Percentiles rank a stretch among this genome's conserved stretches.
These are phyloP conservation scores for Epichloe coenophiala DNA, from an alignment of 2,329 filamentous ascomycete species.

Conservation along the genomic window DNA sequence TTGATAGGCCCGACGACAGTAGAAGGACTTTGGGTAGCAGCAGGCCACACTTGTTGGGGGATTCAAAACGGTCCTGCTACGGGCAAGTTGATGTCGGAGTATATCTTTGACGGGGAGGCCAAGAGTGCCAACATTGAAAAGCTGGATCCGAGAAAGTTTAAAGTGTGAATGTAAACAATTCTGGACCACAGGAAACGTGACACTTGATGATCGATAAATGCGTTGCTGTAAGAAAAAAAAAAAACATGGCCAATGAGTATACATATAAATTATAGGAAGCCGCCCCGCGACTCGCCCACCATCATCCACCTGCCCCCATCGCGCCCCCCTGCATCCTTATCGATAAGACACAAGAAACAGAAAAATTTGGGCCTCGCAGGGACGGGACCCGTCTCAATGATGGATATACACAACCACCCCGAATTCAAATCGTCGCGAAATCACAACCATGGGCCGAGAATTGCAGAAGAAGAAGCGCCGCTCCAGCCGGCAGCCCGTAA, in stretches of 20 bases:
- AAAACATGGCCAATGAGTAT: too few species aligned
- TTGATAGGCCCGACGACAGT: conserved; percentile 64
- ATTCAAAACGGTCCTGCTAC: conserved; percentile 93
- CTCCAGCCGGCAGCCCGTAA: conserved; percentile 52
- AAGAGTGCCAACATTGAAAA: conserved; percentile 52
- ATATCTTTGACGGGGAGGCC: conserved; percentile 59
- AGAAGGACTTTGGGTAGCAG: conserved; percentile 64
- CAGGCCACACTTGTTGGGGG: conserved; percentile 95
- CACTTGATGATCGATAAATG: too few species aligned
- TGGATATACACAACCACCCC: too few species aligned
- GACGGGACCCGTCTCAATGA: too few species aligned
- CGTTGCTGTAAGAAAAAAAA: neutral
- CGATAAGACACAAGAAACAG: neutral
- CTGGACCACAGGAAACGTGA: too few species aligned
- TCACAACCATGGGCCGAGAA: conserved; percentile 59
- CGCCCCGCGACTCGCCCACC: too few species aligned
- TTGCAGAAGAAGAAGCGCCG: conserved; percentile 72
- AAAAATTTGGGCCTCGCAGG: conserved; percentile 2
- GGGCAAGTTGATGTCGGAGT: conserved; percentile 66
- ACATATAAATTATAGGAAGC: too few species aligned
- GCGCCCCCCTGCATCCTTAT: neutral
- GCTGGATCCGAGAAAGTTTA: conserved; percentile 54
- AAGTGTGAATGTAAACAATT: conserved; percentile 23
- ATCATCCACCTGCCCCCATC: too few species aligned
- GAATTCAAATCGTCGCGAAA: neutral